Evolutionary conservation across 2,329 filamentous ascomycete genomes (phyloP), one percentile per base, ranked within the genome.

Genomic region (Trichoderma sp.): DNA sequence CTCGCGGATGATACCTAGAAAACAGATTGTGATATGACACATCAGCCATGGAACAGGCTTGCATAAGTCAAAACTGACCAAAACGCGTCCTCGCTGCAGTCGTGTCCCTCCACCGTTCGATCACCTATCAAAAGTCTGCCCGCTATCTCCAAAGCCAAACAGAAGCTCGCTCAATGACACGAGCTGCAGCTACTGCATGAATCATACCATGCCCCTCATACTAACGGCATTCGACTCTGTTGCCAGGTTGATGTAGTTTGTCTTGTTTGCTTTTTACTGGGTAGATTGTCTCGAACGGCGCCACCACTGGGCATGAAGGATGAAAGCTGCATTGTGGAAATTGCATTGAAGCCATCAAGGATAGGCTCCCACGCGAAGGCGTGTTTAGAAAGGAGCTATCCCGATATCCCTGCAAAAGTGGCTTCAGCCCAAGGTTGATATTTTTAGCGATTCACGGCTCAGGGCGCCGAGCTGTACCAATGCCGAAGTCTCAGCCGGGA

Each of bases 321-420:
- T 35, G 62, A 57, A 43, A 35, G 53, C n/a, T 66, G 53, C 53
- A 66, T 64, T 43, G 49, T 37, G 62, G 62, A 65, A 65, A 65
- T 65, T 65, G 62, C 62, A 57, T 19, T 57, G 62, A 65, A 49
- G 62, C 53, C 52, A 66, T 49, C 52, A 58, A 35, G 62, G 62
- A 35, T 16, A 13, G 7, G 24, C 37, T 58, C 29, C 19, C 27
- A n/a, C 35, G 33, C 33, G 19, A 35, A 57, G 53, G 37, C 62
- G 35, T 58, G 62, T 58, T 58, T 43, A 40, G n/a, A 57, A 19
- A 16, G 33, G 53, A 57, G 27, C 35, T 57, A 24, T 56, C 35
- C 35, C 21, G 8, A 47, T n/a, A 21, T 56, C 19, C 55, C 24
- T 14, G 40, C 1, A 37, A 29, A 53, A 57, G 57, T 53, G 27